Evolutionary conservation across 2,329 filamentous ascomycete genomes (phyloP).

Genomic region (Escovopsis weberi): DNA sequence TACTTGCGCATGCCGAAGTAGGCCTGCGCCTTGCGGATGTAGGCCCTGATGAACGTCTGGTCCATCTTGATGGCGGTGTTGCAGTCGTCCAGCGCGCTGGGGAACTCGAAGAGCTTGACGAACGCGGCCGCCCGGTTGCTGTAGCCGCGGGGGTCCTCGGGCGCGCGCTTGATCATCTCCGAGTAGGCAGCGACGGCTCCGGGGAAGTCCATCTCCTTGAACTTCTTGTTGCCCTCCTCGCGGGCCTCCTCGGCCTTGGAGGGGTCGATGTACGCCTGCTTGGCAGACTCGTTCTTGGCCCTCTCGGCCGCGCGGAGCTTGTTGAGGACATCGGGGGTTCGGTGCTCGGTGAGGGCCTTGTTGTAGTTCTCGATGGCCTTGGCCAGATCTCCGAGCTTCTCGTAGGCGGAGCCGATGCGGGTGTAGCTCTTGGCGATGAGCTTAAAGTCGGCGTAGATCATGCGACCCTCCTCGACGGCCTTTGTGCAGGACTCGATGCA

Average conservation of each 20-base stretch:
- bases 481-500: slow-evolving; percentile 76
- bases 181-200: slow-evolving; percentile 85
- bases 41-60: slow-evolving; percentile 83
- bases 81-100: slow-evolving; percentile 84
- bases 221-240: slow-evolving; percentile 88
- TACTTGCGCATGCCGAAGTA: slow-evolving; percentile 98
- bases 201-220: slow-evolving; percentile 94
- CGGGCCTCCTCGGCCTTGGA: slow-evolving; percentile 90
- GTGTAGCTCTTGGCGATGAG: slow-evolving; percentile 96
- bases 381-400: slow-evolving; percentile 69
- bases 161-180: slow-evolving; percentile 94
- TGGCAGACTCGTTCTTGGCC: slow-evolving; percentile 61
- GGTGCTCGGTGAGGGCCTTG: slow-evolving; percentile 89
- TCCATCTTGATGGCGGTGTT: slow-evolving; percentile 84
- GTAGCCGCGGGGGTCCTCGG: slow-evolving; percentile 85
- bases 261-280: slow-evolving; percentile 72
- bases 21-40: slow-evolving; percentile 90
- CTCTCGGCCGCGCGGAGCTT: slow-evolving; percentile 90
- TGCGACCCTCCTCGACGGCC: slow-evolving; percentile 79
- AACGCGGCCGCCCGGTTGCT: slow-evolving; percentile 95
- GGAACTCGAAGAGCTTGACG: slow-evolving; percentile 93
- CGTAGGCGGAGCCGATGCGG: slow-evolving; percentile 84
- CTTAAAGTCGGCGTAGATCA: slow-evolving; percentile 93
- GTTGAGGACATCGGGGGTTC: slow-evolving; percentile 80
- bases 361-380: slow-evolving; percentile 83